A percentile compares a stretch with the other conserved stretches of the same genome.
phyloP scores from a whole-genome alignment of 139 green algal species.

The Picochlorum sp. region DNA sequence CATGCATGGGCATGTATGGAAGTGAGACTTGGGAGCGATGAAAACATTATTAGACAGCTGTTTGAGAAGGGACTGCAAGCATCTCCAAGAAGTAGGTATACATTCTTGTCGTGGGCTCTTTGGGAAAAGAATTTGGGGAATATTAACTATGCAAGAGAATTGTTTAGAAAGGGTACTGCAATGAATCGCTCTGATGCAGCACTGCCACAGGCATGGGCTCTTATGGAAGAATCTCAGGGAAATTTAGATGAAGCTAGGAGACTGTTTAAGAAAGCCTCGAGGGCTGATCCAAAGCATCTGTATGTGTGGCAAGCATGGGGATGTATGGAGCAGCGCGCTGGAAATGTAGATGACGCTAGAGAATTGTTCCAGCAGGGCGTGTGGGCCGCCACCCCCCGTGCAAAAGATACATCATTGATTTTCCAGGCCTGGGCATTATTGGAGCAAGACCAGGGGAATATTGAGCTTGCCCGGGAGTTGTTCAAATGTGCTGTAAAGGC shows the following conservation, averaged over 20 bases:
- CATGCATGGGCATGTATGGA: slow-evolving; percentile 81
- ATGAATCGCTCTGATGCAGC: slow-evolving; percentile 78
- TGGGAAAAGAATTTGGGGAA: slow-evolving; percentile 67
- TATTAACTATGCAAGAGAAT: slow-evolving; percentile 45
- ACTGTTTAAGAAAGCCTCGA: slow-evolving; percentile 56
- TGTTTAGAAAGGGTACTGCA: slow-evolving; percentile 59
- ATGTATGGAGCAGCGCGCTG: slow-evolving; percentile 69
- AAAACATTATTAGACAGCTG: slow-evolving; percentile 41
- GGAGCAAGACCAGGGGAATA: slow-evolving; percentile 64
- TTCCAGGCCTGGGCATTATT: slow-evolving; percentile 89
- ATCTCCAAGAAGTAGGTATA: slow-evolving; percentile 49
- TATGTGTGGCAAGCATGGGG: slow-evolving; percentile 86
- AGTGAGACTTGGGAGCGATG: slow-evolving; percentile 42
- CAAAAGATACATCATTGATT: slow-evolving; percentile 46
- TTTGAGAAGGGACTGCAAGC: slow-evolving; percentile 49
- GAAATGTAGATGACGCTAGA: slow-evolving; percentile 61
- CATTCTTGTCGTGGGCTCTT: slow-evolving; percentile 59
- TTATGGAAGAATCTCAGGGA: slow-evolving; percentile 60
- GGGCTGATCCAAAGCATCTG: slow-evolving; percentile 58
- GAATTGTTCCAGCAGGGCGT: slow-evolving; percentile 91
- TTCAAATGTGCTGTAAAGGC: slow-evolving; percentile 85
- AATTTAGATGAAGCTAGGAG: slow-evolving; percentile 46
- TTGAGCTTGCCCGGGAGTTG: slow-evolving; percentile 67
- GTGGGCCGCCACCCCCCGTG: slow-evolving; percentile 60
- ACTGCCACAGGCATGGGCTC: slow-evolving; percentile 59